Conservation (phyloP, 208 protist species). For the Leptomonas seymouri region DNA sequence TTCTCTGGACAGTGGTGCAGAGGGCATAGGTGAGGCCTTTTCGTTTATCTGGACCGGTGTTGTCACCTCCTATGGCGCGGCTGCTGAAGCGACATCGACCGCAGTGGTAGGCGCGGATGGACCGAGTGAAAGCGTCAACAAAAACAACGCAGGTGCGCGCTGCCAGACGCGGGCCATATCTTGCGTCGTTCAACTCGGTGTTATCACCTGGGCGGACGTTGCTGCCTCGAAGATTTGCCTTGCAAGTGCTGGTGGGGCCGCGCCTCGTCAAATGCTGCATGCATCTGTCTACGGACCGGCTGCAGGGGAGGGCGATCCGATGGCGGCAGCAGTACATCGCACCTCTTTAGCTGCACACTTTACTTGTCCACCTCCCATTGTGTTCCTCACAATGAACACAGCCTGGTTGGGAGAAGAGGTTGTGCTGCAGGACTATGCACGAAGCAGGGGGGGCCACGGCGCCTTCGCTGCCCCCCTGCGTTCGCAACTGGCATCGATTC, state of each 20-base stretch:
- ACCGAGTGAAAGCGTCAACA: neutral
- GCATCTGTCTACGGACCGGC: too few species aligned
- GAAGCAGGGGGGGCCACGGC: neutral
- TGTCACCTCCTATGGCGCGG: neutral
- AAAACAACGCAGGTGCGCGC: neutral
- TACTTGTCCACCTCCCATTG: constrained; percentile 1
- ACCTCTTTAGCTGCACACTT: neutral
- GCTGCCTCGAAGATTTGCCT: neutral
- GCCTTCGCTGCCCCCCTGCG: neutral
- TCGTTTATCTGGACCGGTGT: constrained; percentile 7
- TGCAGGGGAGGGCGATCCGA: too few species aligned
- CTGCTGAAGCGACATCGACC: neutral
- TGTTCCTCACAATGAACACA: neutral
- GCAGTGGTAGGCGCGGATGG: too few species aligned
- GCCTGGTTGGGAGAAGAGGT: neutral
- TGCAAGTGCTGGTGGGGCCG: neutral
- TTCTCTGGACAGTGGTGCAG: neutral
- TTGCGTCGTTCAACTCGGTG: constrained; percentile 11
- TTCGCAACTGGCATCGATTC: neutral
- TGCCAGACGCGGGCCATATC: neutral
- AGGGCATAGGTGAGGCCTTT: neutral
- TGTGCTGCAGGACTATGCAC: neutral
- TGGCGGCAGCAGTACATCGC: neutral
- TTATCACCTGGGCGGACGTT: constrained; percentile 1
- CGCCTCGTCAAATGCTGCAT: neutral